Conservation (phyloP, 352 stramenopile species). For the Phytophthora uliginosa region DNA sequence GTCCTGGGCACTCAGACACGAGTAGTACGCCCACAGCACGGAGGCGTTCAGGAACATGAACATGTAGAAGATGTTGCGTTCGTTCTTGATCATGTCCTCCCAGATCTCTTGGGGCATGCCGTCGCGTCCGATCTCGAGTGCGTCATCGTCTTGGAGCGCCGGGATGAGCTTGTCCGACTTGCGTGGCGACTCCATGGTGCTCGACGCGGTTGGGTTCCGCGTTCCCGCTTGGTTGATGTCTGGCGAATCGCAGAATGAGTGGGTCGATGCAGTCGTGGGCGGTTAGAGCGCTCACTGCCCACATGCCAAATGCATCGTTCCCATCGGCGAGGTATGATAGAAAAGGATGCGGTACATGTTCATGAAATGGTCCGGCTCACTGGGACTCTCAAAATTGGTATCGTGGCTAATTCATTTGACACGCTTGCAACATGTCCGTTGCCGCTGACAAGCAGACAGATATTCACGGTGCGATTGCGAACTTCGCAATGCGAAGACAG, state of each 20-base stretch:
- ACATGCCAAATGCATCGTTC: background rate
- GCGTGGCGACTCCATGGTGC: conserved; percentile 33
- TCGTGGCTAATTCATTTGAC: no score
- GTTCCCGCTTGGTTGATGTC: conserved; percentile 10
- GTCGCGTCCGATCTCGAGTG: conserved; percentile 40
- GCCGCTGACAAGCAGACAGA: background rate
- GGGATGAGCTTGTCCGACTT: conserved; percentile 57
- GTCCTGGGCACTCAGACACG: conserved; percentile 74
- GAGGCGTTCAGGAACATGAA: conserved; percentile 81
- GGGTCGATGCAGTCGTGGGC: background rate
- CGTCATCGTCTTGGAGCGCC: conserved; percentile 25
- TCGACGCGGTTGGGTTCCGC: background rate
- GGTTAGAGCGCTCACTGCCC: background rate
- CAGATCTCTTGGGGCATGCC: conserved; percentile 67
- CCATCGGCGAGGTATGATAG: conserved; percentile 16
- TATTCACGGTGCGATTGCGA: background rate
- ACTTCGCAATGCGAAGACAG: no score
- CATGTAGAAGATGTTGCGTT: conserved; percentile 66
- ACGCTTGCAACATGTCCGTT: background rate
- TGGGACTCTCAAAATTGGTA: background rate
- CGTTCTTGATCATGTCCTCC: conserved; percentile 64
- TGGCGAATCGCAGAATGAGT: conserved; percentile 33
- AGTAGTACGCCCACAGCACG: conserved; percentile 82
- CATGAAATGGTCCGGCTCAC: conserved; percentile 17
- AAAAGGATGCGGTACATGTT: conserved; percentile 10